These are phyloP conservation scores for Vitis riparia DNA, from an alignment of 164 flowering plant genomes.

Conservation along the genomic window DNA sequence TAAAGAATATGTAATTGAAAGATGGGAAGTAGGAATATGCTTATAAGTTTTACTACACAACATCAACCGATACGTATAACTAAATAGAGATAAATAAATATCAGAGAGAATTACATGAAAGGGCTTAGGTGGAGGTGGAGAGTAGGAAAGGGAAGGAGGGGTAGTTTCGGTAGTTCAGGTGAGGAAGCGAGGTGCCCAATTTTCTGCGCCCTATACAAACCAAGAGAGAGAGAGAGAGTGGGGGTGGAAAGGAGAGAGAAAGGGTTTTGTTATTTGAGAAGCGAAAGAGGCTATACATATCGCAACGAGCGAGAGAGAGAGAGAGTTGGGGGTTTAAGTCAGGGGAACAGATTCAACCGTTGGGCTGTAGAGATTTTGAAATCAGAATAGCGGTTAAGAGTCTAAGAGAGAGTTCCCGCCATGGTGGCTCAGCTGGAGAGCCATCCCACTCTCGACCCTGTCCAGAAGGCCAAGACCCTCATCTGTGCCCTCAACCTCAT, in stretches of 20 bases:
- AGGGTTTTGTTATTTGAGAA: background rate
- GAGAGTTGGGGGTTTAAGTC: background rate
- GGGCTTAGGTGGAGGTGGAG: too few species aligned
- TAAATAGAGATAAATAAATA: too few species aligned
- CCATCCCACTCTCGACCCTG: slow-evolving; percentile 29
- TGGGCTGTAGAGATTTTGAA: background rate
- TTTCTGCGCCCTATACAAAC: background rate
- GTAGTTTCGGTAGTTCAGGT: too few species aligned
- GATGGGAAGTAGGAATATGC: too few species aligned
- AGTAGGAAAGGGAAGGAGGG: too few species aligned
- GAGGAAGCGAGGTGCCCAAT: background rate
- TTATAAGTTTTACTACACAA: too few species aligned
- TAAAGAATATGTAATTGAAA: too few species aligned
- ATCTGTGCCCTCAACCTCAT: slow-evolving; percentile 79
- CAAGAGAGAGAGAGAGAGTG: background rate
- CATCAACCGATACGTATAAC: too few species aligned
- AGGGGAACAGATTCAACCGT: slow-evolving; percentile 3
- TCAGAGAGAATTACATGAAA: too few species aligned
- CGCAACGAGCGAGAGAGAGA: background rate
- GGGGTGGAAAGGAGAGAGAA: background rate
- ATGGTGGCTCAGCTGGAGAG: slow-evolving; percentile 30
- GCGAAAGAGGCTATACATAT: background rate
- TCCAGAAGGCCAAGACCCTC: slow-evolving; percentile 61
- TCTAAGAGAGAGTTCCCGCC: slow-evolving; percentile 26
- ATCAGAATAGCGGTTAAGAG: background rate